Evolutionary conservation across 768 basidiomycete genomes (phyloP), one percentile per base, ranked within the genome.

Genomic region (Lactarius pseudohatsudake): DNA sequence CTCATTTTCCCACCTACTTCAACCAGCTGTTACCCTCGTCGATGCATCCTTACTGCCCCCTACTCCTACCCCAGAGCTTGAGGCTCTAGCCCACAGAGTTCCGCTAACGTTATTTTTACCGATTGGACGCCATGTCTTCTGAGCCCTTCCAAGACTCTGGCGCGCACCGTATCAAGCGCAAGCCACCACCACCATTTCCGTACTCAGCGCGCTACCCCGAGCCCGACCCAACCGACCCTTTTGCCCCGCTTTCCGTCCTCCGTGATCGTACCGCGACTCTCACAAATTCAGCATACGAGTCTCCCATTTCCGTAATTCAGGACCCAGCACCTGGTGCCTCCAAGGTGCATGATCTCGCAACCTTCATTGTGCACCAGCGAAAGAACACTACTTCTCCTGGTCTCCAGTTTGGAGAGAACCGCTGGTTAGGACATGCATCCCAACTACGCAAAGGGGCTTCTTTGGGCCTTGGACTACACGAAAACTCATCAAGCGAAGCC

Each of bases 171-270:
- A 74, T 85, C 70, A 82, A 76, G 72, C 84, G 88, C 63, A 88
- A 88, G 72, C 86, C 85, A 6, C 77, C 85, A 3, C 87, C 87
- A 7, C 73, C 77, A 56, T 78, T 85, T 63, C 81, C 82, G 59
- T 74, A 81, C 70, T 80, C 82, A 11, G 72, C 80, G 61, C 79
- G 84, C 47, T 91, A 90, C 74, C 89, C 89, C 5, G 75, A 79
- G 2, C 87, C 88, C 36, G 89, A 91, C 75, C 88, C 87, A 26
- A 73, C 72, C 20, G 88, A 91, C 73, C 89, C 89, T 1, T 90
- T 90, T 69, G 88, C 86, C 6, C 84, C 89, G 0, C 82, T 91
- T 53, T 83, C 84, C 72, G 84, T 85, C 30, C 79, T 91, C 32
- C 84, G 89, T 59, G 83, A 80, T 66, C 82, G 87, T 63, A 69